phyloP scores from a whole-genome alignment of 169 alveolate species.

The Plasmodium gallinaceum region DNA sequence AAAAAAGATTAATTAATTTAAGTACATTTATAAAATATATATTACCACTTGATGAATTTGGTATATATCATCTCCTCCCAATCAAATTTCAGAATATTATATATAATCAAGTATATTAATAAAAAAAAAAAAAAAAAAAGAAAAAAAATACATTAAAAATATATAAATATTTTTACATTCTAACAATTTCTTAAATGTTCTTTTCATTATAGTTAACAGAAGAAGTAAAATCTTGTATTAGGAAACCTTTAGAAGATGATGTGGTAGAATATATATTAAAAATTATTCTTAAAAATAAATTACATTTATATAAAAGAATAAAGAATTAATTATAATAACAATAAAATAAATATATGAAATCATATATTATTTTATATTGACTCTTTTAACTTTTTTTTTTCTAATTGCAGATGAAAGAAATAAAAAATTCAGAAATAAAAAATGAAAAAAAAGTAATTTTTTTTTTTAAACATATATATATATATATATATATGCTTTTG shows the following conservation, averaged over 20 bases:
- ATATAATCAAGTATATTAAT: constrained; percentile 40
- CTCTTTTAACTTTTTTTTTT: background rate
- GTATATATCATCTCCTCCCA: constrained; percentile 68
- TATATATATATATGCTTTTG: background rate
- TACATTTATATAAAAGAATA: no score
- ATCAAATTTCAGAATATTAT: constrained; percentile 43
- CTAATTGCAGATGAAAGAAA: background rate
- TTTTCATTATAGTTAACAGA: constrained; percentile 46
- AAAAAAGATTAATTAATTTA: constrained; percentile 41
- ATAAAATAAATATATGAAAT: no score
- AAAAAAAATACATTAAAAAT: background rate
- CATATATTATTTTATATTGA: background rate
- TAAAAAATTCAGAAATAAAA: background rate
- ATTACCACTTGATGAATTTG: constrained; percentile 70
- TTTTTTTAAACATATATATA: background rate
- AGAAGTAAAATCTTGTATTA: constrained; percentile 32
- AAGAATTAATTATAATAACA: no score
- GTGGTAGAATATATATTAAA: constrained; percentile 30
- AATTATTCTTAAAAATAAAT: background rate
- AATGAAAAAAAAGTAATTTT: constrained; percentile 1
- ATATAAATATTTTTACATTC: background rate
- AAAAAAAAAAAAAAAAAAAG: background rate
- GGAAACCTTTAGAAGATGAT: constrained; percentile 29
- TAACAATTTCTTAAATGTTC: background rate
- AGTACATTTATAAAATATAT: constrained; percentile 43